These are phyloP conservation scores for Pythium aristosporum DNA, from an alignment of 352 stramenopile genomes.

Conservation along the genomic window DNA sequence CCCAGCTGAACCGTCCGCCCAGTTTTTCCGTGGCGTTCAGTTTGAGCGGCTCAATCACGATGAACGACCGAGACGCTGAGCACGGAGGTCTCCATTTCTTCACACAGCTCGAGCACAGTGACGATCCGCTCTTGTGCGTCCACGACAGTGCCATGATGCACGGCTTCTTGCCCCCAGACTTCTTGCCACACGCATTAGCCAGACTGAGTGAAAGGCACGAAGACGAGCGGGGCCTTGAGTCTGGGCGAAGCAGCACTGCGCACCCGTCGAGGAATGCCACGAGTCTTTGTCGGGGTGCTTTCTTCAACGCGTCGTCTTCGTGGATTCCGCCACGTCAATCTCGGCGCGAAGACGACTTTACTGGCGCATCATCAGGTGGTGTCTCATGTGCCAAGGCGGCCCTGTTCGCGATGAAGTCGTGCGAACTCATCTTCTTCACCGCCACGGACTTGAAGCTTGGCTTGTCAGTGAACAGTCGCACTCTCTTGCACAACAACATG, in stretches of 20 bases:
- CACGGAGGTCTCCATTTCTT: constrained; percentile 46
- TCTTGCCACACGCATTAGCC: constrained; percentile 22
- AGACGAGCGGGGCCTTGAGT: not conserved
- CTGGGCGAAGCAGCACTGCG: not conserved
- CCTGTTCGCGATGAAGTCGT: constrained; percentile 38
- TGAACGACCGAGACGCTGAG: constrained; percentile 19
- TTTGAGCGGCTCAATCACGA: constrained; percentile 42
- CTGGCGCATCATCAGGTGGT: constrained; percentile 25
- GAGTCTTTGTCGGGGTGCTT: constrained; percentile 32
- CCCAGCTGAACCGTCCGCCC: constrained; percentile 34
- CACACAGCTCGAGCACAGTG: constrained; percentile 47
- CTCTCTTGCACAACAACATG: constrained; percentile 40
- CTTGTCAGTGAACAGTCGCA: constrained; percentile 38
- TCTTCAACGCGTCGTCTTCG: constrained; percentile 52
- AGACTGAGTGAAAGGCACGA: constrained; percentile 15
- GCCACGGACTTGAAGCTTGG: constrained; percentile 34
- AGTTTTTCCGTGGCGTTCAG: constrained; percentile 51
- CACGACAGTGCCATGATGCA: constrained; percentile 48
- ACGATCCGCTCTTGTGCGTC: constrained; percentile 48
- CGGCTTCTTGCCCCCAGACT: constrained; percentile 48
- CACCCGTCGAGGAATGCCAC: not conserved
- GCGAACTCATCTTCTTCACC: constrained; percentile 56
- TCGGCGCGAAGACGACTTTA: constrained; percentile 14
- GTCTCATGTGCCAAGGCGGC: constrained; percentile 45
- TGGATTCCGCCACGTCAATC: constrained; percentile 48